Base-by-base conservation (phyloP, 257 asterid species). In the Penstemon newberryi region DNA sequence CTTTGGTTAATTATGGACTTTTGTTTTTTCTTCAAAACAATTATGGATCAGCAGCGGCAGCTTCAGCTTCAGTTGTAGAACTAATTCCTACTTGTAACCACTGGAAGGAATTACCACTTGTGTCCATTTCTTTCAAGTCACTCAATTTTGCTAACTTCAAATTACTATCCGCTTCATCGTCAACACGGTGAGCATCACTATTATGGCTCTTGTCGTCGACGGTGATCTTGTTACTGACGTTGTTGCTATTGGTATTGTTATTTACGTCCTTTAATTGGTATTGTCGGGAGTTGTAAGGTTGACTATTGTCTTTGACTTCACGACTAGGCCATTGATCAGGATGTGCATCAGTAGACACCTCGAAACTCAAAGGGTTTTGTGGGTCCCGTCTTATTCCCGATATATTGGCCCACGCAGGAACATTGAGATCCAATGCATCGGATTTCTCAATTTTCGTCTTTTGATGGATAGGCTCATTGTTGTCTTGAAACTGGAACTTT, bases 71-170 rank as follows among this genome's bases (percentile, higher is more conserved):
- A 56, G 81, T 46, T n/a, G 86, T 77, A 7, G 96, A 73, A 8
- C 89, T 88, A 76, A 92, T 81, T 67, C 98, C 96, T n/a, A 92
- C 96, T 72, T 92, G 95, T 65, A 92, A 77, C 96, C 96, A 92
- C 25, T 80, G 84, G 4, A 91, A 88, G 3, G 84, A 67, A 67
- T 59, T 65, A 0, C 83, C 90, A 56, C 72, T 81, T 1, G 67
- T 59, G 36, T 65, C 79, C 69, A 67, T 76, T 6, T 75, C 86
- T 57, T 78, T 83, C 79, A 85, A 69, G 40, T 84, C 92, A 63
- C 84, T 84, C 74, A 88, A 67, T 76, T 82, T 88, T 25, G 84
- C 84, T 70, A 84, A 37, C 79, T 83, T 82, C 82, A 81, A 56
- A 62, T 83, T 87, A 59, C 92, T 89, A 7, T 89, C 91, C 0